Evolutionary conservation across 108 stramenopile species (phyloP), one percentile per base, ranked within the genome.

Genomic region (Licmophora abbreviata): DNA sequence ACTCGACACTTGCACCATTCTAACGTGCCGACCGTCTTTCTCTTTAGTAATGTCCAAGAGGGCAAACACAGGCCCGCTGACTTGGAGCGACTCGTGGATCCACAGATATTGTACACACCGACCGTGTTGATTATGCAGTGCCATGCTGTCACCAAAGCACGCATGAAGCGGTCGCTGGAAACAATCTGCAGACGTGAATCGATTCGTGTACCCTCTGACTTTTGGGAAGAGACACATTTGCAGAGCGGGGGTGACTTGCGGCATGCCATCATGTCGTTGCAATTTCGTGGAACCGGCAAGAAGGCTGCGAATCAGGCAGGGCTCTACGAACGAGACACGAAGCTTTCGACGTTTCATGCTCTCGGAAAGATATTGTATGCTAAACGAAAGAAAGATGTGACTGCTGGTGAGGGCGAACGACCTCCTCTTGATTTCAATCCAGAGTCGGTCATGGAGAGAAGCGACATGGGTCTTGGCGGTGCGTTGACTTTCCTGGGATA

Each of bases 291-390:
- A n/a, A n/a, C n/a, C n/a, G n/a, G n/a, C n/a, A n/a, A n/a, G n/a
- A n/a, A n/a, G n/a, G n/a, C n/a, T n/a, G n/a, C n/a, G n/a, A n/a
- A n/a, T n/a, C n/a, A n/a, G n/a, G n/a, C n/a, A n/a, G n/a, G n/a
- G 29, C 36, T 9, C 4, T 4, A 17, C n/a, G 4, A 41, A 61
- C 23, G 64, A 50, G 84, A 90, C 57, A 65, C 62, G 8, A 77
- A 74, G 51, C 59, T 85, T 7, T 83, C 87, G 7, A 62, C 80
- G 14, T 94, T 94, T 59, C 93, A 91, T 58, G 81, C 89, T 1
- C 71, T 94, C 40, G 93, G 93, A 1, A 94, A 94, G 54, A 41
- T 91, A 14, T 59, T 94, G 20, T 88, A 94, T 65, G 89, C 89
- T 23, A 94, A 94, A 45, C 75, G 88, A 36, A 57, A 44, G 49